Conservation (phyloP, 2,329 filamentous ascomycete species). For the Geosmithia flava region DNA sequence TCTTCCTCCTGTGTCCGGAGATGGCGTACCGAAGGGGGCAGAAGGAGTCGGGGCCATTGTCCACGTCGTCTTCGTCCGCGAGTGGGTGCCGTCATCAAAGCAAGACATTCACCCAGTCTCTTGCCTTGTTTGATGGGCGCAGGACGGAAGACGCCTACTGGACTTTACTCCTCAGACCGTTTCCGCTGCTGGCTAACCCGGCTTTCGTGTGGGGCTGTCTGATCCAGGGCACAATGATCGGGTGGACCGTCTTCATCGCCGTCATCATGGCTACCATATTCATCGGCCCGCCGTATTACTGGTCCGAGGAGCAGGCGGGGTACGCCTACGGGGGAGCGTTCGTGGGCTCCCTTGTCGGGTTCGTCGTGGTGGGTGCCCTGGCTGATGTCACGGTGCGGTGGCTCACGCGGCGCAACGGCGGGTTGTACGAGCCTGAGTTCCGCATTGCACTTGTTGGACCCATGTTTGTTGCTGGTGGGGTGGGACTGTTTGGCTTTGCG, state of each 20-base stretch:
- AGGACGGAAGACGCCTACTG: constrained; percentile 67
- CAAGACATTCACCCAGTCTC: constrained; percentile 46
- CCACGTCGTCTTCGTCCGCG: neutral
- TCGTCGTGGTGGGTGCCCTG: constrained; percentile 60
- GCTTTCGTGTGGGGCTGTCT: constrained; percentile 70
- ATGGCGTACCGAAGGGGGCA: constrained; percentile 58
- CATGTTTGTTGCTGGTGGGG: constrained; percentile 64
- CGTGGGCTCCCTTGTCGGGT: constrained; percentile 67
- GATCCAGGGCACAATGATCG: constrained; percentile 81
- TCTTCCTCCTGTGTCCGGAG: constrained; percentile 75
- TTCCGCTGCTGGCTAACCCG: constrained; percentile 74
- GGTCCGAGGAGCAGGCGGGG: constrained; percentile 70
- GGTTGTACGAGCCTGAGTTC: constrained; percentile 87
- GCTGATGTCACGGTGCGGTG: constrained; percentile 60
- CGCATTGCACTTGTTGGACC: constrained; percentile 72
- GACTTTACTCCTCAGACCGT: constrained; percentile 55
- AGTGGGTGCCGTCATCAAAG: constrained; percentile 12
- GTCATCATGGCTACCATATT: constrained; percentile 75
- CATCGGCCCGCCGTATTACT: constrained; percentile 69
- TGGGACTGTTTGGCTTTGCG: constrained; percentile 77
- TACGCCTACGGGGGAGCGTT: constrained; percentile 82
- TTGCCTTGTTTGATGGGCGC: constrained; percentile 66
- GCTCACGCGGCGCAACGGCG: constrained; percentile 63
- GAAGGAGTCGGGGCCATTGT: constrained; percentile 22
- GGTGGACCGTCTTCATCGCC: constrained; percentile 90